Conservation (phyloP, 345 rosid species). For the Capsella bursapastoris region DNA sequence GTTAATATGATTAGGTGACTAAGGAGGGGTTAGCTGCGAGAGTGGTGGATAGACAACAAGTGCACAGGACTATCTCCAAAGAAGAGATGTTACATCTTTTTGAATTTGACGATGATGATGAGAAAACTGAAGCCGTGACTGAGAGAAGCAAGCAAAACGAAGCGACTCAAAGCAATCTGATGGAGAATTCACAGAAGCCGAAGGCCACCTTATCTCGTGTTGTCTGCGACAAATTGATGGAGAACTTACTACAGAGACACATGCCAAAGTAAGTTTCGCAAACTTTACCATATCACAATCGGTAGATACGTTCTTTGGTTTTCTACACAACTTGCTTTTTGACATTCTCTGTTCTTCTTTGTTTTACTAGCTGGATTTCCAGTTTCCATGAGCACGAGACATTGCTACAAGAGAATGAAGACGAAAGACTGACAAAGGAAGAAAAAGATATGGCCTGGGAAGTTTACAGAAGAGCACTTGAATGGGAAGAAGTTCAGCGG, state of each 20-base stretch:
- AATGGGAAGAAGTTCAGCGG: conserved; percentile 94
- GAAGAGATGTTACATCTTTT: conserved; percentile 99
- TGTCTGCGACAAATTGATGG: conserved; percentile 93
- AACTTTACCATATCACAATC: conserved; percentile 7
- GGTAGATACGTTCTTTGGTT: background rate
- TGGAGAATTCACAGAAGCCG: conserved; percentile 58
- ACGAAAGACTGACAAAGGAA: conserved; percentile 95
- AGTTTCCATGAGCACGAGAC: conserved; percentile 98
- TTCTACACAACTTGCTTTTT: background rate
- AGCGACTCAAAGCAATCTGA: conserved; percentile 39
- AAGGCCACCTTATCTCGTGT: conserved; percentile 56
- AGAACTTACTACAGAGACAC: conserved; percentile 74
- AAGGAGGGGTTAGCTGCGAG: conserved; percentile 99
- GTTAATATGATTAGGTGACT: conserved; percentile 70
- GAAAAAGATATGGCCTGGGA: conserved; percentile 99
- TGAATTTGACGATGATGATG: conserved; percentile 96
- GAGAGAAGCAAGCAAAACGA: conserved; percentile 53
- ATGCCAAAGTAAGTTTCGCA: conserved; percentile 62
- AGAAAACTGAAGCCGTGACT: conserved; percentile 59
- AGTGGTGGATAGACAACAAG: conserved; percentile 99
- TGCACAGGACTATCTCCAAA: conserved; percentile 90
- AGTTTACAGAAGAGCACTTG: conserved; percentile 69
- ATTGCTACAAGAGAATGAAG: conserved; percentile 97
- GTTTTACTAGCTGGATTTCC: conserved; percentile 75
- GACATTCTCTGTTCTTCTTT: background rate